A percentile compares a stretch with the other conserved stretches of the same genome.
Conservation (phyloP, 371 early-diverging fungal species). For the Massospora cicadina region DNA sequence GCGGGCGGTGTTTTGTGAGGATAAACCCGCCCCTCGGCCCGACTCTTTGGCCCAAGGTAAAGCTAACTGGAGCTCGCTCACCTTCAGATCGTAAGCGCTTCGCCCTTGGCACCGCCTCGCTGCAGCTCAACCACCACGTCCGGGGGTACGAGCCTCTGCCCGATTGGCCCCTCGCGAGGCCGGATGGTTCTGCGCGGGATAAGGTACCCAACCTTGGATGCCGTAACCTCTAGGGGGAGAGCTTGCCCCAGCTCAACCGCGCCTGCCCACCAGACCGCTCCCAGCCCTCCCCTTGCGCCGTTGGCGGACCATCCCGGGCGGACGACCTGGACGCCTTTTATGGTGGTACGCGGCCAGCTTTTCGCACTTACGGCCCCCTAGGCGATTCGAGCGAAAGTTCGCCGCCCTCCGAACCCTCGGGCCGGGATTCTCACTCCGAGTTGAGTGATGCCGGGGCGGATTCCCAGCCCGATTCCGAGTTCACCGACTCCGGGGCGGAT, state of each 20-base stretch:
- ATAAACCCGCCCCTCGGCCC: slow-evolving; percentile 13
- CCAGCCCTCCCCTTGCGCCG: neutral
- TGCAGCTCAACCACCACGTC: slow-evolving; percentile 46
- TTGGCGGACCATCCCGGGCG: neutral
- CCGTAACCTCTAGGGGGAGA: neutral
- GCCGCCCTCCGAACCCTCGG: no score
- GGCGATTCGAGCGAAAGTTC: neutral
- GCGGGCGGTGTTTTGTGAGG: slow-evolving; percentile 11
- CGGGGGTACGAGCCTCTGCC: slow-evolving; percentile 65
- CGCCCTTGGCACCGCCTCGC: slow-evolving; percentile 64
- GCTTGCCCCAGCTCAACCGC: neutral
- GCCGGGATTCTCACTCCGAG: no score
- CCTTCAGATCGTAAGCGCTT: slow-evolving; percentile 21
- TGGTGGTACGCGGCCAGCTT: neutral
- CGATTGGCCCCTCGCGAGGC: slow-evolving; percentile 56
- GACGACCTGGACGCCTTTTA: neutral
- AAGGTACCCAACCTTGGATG: neutral
- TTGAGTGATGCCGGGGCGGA: no score
- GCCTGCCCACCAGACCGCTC: no score
- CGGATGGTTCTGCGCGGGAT: slow-evolving; percentile 45
- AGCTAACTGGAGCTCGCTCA: neutral
- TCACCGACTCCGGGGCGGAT: neutral
- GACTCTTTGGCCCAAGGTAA: slow-evolving; percentile 13
- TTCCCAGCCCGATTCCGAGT: neutral
- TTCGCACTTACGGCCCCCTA: neutral